Evolutionary conservation across 1,139 yeast genomes (phyloP).

Genomic region (Pichia terricola): DNA sequence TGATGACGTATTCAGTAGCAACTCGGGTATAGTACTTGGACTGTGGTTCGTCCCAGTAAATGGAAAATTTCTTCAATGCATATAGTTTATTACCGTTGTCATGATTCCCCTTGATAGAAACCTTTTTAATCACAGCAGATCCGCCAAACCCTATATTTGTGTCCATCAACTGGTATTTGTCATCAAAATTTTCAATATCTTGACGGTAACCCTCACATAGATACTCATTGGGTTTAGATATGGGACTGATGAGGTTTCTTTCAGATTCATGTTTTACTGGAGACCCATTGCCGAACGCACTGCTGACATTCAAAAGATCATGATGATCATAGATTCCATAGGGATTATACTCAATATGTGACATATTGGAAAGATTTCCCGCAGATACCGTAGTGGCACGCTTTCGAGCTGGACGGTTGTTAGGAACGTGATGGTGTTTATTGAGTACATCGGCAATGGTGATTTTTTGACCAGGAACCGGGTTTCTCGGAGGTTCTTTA

Average conservation of each 20-base stretch:
- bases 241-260: conserved; percentile 43
- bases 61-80: conserved; percentile 60
- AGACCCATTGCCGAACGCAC: conserved; percentile 8
- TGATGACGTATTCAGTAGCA: conserved; percentile 51
- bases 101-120: conserved; percentile 6
- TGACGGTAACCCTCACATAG: conserved; percentile 39
- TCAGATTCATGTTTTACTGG: conserved; percentile 23
- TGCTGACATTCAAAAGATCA: conserved; percentile 6
- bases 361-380: no score
- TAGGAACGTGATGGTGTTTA: no score
- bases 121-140: conserved; percentile 44
- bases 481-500: no score
- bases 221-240: conserved; percentile 53
- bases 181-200: conserved; percentile 12
- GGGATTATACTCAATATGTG: conserved; percentile 20
- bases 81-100: conserved; percentile 24
- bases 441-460: no score
- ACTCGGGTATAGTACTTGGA: conserved; percentile 53
- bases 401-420: background rate
- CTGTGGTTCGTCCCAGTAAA: conserved; percentile 51
- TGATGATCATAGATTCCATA: conserved; percentile 20
- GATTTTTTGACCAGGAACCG: no score
- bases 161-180: conserved; percentile 25
- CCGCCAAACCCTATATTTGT: conserved; percentile 63
- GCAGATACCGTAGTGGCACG: background rate